Evolutionary conservation across 108 stramenopile species (phyloP).

Genomic region (Nannochloropsis salina): DNA sequence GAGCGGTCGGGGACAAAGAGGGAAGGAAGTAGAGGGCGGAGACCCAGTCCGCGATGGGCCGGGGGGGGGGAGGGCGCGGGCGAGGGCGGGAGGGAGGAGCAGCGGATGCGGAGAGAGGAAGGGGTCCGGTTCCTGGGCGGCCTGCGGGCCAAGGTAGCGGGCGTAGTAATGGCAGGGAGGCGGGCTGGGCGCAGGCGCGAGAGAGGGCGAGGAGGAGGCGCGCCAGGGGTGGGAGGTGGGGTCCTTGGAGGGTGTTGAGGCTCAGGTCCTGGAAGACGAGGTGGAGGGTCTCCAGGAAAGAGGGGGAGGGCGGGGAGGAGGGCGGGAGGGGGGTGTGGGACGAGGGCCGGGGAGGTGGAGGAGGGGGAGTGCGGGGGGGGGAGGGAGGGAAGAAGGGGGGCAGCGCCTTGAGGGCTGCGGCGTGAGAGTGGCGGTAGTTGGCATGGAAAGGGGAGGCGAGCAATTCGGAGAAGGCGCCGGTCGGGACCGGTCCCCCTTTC

Average conservation of each 20-base stretch:
- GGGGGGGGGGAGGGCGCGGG: not conserved
- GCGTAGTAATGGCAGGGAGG: not conserved
- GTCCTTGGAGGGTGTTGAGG: conserved; percentile 21
- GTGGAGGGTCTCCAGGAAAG: conserved; percentile 35
- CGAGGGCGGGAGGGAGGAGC: not conserved
- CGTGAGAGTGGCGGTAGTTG: not conserved
- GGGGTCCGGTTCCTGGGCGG: not conserved
- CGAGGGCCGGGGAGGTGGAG: not conserved
- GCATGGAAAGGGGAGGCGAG: not conserved
- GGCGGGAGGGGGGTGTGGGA: not conserved
- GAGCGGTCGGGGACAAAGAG: not conserved
- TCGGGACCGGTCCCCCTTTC: not conserved
- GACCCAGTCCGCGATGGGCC: conserved; percentile 28
- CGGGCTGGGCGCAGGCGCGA: not conserved
- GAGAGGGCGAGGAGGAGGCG: conserved; percentile 30
- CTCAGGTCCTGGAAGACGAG: conserved; percentile 42
- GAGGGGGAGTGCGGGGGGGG: not conserved
- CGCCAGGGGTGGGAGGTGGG: conserved; percentile 31
- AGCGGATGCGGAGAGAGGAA: not conserved
- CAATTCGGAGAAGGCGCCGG: not conserved
- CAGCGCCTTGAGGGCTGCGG: not conserved
- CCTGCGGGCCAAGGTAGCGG: not conserved
- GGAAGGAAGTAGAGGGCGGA: not conserved
- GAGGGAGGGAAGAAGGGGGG: not conserved
- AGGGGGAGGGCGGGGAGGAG: not conserved